phyloP scores from a whole-genome alignment of 192 early-diverging fungal genomes.

The Geranomyces michiganensis region DNA sequence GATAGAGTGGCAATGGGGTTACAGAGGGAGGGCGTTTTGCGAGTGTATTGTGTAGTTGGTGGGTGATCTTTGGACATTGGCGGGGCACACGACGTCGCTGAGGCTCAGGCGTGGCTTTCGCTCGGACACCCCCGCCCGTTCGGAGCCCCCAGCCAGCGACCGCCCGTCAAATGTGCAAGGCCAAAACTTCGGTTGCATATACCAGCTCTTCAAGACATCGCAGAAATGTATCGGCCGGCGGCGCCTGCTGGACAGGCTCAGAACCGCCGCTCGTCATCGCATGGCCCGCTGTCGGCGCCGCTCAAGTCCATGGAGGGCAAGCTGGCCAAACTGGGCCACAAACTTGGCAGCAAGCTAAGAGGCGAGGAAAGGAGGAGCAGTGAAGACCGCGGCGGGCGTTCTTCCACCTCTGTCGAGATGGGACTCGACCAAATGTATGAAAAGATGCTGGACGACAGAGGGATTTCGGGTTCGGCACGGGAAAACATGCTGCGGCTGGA shows the following conservation, averaged over 20 bases:
- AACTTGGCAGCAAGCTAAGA: neutral
- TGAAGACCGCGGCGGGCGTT: neutral
- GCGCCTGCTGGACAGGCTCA: neutral
- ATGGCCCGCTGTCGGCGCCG: neutral
- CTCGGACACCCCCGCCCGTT: no score
- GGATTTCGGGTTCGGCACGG: constrained; percentile 22
- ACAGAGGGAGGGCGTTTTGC: no score
- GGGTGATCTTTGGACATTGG: no score
- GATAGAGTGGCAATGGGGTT: no score
- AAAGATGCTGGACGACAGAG: constrained; percentile 23
- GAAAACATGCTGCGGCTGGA: constrained; percentile 21
- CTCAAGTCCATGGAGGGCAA: constrained; percentile 3
- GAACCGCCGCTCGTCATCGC: neutral
- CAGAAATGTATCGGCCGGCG: constrained; percentile 4
- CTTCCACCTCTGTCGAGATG: neutral
- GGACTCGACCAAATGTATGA: neutral
- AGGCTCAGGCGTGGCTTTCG: no score
- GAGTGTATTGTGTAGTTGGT: no score
- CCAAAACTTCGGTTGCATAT: no score
- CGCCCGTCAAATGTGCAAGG: no score
- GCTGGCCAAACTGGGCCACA: constrained; percentile 5
- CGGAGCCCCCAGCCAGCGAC: no score
- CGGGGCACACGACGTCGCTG: no score
- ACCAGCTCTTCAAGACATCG: no score
- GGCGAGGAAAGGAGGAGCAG: neutral